These are phyloP conservation scores for Quercus rubra DNA, from an alignment of 306 rosid genomes.

Conservation along the genomic window DNA sequence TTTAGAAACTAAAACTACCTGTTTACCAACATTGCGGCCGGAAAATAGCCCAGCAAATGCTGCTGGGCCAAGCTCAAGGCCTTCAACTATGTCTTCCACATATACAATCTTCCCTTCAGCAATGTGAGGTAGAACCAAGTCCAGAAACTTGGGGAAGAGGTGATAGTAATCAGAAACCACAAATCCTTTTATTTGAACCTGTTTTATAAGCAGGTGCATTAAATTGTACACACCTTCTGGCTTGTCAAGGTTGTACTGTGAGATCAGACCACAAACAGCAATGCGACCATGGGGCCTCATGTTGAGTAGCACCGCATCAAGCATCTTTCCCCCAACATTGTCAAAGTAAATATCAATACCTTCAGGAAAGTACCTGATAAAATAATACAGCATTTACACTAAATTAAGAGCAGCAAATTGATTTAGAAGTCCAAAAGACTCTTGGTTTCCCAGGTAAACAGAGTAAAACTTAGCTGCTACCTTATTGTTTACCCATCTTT, in stretches of 20 bases:
- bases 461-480: too few species aligned
- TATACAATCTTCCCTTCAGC: conserved; percentile 24
- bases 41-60: conserved; percentile 30
- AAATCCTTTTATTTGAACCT: conserved; percentile 25
- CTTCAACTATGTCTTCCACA: conserved; percentile 32
- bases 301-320: neutral
- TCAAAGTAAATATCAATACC: neutral
- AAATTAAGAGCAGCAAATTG: too few species aligned
- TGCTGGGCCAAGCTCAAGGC: conserved; percentile 23
- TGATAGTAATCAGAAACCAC: conserved; percentile 1
- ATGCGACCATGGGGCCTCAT: neutral
- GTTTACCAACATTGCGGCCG: conserved; percentile 36
- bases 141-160: conserved; percentile 17
- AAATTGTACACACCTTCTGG: conserved; percentile 29
- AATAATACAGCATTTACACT: neutral
- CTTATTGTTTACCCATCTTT: too few species aligned
- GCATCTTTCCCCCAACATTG: neutral
- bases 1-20: conserved; percentile 16
- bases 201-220: neutral
- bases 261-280: conserved; percentile 22
- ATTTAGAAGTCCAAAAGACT: too few species aligned
- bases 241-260: conserved; percentile 35
- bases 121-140: conserved; percentile 20
- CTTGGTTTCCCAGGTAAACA: too few species aligned
- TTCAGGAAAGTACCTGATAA: neutral